Evolutionary conservation across 2,329 filamentous ascomycete species (phyloP).

Genomic region (Arthrinium puccinioides): DNA sequence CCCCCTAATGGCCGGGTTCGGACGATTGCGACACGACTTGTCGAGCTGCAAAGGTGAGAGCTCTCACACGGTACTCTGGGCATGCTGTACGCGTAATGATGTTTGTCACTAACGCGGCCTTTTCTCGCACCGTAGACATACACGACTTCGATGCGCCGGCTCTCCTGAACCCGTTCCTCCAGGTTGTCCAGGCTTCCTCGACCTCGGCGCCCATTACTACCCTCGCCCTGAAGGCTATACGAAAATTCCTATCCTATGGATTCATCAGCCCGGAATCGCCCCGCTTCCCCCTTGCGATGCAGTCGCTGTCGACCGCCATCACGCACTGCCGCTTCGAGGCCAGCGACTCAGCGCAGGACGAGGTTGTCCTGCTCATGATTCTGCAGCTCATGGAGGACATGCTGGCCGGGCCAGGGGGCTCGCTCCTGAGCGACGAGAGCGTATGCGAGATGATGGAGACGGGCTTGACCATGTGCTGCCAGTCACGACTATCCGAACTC

Average conservation of each 20-base stretch:
- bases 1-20: slow-evolving; percentile 90
- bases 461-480: slow-evolving; percentile 93
- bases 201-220: slow-evolving; percentile 96
- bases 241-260: slow-evolving; percentile 94
- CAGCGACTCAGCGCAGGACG: slow-evolving; percentile 88
- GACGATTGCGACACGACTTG: slow-evolving; percentile 79
- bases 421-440: slow-evolving; percentile 93
- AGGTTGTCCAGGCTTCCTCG: slow-evolving; percentile 92
- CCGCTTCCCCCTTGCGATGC: slow-evolving; percentile 87
- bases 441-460: slow-evolving; percentile 99
- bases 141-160: slow-evolving; percentile 81
- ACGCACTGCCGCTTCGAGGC: slow-evolving; percentile 98
- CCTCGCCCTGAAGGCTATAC: slow-evolving; percentile 84
- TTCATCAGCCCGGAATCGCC: slow-evolving; percentile 80
- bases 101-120: background rate
- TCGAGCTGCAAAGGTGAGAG: slow-evolving; percentile 69
- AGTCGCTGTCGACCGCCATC: slow-evolving; percentile 86
- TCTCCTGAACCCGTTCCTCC: slow-evolving; percentile 86
- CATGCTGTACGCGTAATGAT: background rate
- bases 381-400: slow-evolving; percentile 97
- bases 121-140: slow-evolving; percentile 59
- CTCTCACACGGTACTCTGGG: too few relatives aligned
- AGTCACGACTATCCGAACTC: slow-evolving; percentile 83
- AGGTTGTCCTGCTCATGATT: slow-evolving; percentile 91
- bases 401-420: slow-evolving; percentile 87